A percentile compares a stretch with the other conserved stretches of the same genome.
These are phyloP conservation scores for Bauhinia variegata DNA, from an alignment of 306 rosid genomes.

Conservation along the genomic window DNA sequence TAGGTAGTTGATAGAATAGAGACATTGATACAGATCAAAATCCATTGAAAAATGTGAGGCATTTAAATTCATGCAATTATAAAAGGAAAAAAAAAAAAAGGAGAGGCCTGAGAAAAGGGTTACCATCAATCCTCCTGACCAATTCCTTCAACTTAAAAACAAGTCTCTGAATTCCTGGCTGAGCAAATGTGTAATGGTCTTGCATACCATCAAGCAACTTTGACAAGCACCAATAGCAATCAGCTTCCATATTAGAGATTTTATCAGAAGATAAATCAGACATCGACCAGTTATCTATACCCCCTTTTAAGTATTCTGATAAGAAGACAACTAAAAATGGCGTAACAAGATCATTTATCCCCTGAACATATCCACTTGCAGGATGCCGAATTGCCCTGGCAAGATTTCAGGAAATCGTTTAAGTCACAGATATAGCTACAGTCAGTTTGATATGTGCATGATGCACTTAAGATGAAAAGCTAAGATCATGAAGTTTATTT, in stretches of 20 bases:
- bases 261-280: constrained; percentile 70
- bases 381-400: constrained; percentile 98
- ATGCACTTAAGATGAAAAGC: constrained; percentile 12
- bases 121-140: constrained; percentile 93
- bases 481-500: constrained; percentile 11
- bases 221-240: constrained; percentile 94
- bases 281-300: constrained; percentile 74
- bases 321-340: constrained; percentile 92
- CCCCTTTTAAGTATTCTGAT: constrained; percentile 81
- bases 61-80: constrained; percentile 18
- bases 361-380: constrained; percentile 99
- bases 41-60: background rate
- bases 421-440: constrained; percentile 24
- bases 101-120: constrained; percentile 28
- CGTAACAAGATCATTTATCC: constrained; percentile 94
- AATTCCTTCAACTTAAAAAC: constrained; percentile 91
- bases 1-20: constrained; percentile 1
- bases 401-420: constrained; percentile 36
- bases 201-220: constrained; percentile 97
- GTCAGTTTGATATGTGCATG: background rate
- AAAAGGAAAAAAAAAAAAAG: constrained; percentile 30
- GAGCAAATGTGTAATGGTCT: constrained; percentile 97
- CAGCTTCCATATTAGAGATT: constrained; percentile 77
- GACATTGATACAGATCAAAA: constrained; percentile 1
- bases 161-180: constrained; percentile 97